Base-by-base conservation (phyloP, 2,329 filamentous ascomycete genomes). In the Claviceps sp. region DNA sequence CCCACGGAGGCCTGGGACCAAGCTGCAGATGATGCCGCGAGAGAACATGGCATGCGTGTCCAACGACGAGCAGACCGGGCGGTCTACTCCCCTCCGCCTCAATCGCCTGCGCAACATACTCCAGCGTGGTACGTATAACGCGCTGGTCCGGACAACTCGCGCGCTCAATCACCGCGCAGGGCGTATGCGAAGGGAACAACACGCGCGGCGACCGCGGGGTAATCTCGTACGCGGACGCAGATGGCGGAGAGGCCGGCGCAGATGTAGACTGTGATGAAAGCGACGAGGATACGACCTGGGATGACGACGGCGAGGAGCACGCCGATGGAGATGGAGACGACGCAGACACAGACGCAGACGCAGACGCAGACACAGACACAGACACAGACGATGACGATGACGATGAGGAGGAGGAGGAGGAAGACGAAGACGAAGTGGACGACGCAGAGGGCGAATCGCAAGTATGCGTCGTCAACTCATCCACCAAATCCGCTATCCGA, bases 101-200 rank as follows among this genome's bases (percentile, higher is more conserved):
- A 46, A 98, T 82, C 0, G 93, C 93, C 50, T 82, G 77, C 24
- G 78, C 85, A 1, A 97, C 88, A 60, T 85, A 77, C 59, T 82
- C 77, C 24, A 98, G 70, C 1, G 89, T 95, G 1, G 89, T 93
- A 52, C 93, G 77, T 30, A 98, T 90, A 16, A 98, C 87, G 48
- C 91, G 77, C 70, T 98, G 93, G 64, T 98, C 93, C 0, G 89
- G 86, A 64, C 93, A 98, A 55, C 87, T 95, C 5, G 93, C 93
- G 39, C 93, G 78, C 69, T 98, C 93, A 52, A 98, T 78, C 11
- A 98, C 90, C 1, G 91, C 90, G 61, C 91, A 96, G 0, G 91
- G 89, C 1, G 89, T 93, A n/a, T 71, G 68, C 38, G 68, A 68
- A 0, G 91, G 91, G 83, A 89, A 96, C 1, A 81, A 62, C 2